Base-by-base conservation (phyloP, 345 rosid species). In the Salix brachista region DNA sequence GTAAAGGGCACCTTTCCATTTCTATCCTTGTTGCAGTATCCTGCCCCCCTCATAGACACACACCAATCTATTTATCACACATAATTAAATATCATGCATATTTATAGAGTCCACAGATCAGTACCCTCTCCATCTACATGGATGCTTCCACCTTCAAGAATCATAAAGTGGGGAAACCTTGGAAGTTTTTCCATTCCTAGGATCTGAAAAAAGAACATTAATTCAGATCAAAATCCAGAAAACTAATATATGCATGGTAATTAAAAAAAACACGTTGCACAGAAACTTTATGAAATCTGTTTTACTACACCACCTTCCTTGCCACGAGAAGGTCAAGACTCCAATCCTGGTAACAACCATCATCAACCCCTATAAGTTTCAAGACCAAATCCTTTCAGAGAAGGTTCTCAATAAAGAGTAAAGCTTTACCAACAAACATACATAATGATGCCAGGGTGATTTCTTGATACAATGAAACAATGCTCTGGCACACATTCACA, bases 91-190 rank as follows among this genome's bases (percentile, higher is more conserved):
- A 5, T 13, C 16, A 46, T 46, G 50, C 50, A 46, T 46, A 46
- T 46, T 46, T 46, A 44, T 44, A 44, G 50, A 46, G 17, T 12
- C 16, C 18, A 46, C 50, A 37, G 41, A 48, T 61, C 50, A 1
- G 77, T 79, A 93, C 99, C 99, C 90, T 93, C 98, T 75, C 99
- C 99, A 32, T 93, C 99, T 13, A 96, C 99, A 77, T 96, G 97
- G 83, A 96, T 96, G 88, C 99, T 93, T 84, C 99, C 99, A 67
- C 98, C 99, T 93, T 96, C 99, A 80, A 93, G 99, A 81, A 93
- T 81, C 82, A 96, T 87, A 14, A 85, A 71, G 21, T 93, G 88
- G 11, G 83, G 79, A 84, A 96, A 92, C 64, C 94, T 87, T 10
- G 97, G 96, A 75, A 88, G 77, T 79, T 86, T 89, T 86, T 96